Evolutionary conservation across 495 filamentous ascomycete genomes (phyloP).

Genomic region (Beverwykella pulmonaria): DNA sequence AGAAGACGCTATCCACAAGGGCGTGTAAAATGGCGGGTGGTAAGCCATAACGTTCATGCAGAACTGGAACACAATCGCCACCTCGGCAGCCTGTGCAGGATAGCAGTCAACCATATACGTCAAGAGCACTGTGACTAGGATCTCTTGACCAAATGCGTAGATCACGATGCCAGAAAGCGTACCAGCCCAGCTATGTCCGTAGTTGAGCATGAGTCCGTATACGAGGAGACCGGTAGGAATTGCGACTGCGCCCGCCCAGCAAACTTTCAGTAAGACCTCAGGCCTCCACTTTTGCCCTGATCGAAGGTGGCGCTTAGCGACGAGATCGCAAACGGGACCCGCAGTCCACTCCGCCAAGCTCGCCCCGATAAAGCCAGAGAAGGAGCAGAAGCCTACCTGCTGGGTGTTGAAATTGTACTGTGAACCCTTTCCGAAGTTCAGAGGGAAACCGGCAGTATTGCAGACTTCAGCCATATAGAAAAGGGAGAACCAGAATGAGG

Average conservation of each 20-base stretch:
- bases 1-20: neutral
- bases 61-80: conserved; percentile 15
- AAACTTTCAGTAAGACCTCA: conserved; percentile 4
- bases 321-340: conserved; percentile 16
- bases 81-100: neutral
- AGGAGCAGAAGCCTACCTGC: conserved; percentile 20
- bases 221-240: conserved; percentile 7
- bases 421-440: conserved; percentile 11
- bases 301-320: conserved; percentile 2
- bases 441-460: conserved; percentile 15
- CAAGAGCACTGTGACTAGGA: conserved; percentile 11
- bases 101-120: conserved; percentile 2
- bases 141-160: conserved; percentile 8
- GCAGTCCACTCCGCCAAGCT: neutral
- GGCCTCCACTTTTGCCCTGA: conserved; percentile 4
- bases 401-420: conserved; percentile 22
- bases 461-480: conserved; percentile 18
- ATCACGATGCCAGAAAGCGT: conserved; percentile 8
- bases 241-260: neutral
- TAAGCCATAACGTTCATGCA: conserved; percentile 21
- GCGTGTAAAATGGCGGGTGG: conserved; percentile 9
- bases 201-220: conserved; percentile 14
- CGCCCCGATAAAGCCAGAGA: conserved; percentile 20
- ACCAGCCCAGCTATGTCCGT: conserved; percentile 7
- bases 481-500: conserved; percentile 14